These are phyloP conservation scores for Phytophthora cajani DNA, from an alignment of 352 stramenopile genomes.

Conservation along the genomic window DNA sequence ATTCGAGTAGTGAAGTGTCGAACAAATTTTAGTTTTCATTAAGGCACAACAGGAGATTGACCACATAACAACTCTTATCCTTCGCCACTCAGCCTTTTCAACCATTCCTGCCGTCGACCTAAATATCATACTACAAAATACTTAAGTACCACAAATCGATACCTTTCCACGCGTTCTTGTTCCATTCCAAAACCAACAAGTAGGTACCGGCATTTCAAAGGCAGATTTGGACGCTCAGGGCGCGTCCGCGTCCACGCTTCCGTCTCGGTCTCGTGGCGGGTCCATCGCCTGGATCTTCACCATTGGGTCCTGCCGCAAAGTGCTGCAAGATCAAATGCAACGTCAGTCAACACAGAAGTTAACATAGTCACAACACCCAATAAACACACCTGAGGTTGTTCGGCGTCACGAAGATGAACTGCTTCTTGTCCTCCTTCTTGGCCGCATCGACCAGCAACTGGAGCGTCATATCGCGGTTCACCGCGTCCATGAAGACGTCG, in stretches of 20 bases:
- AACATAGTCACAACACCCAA: not conserved
- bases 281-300: slow-evolving; percentile 1
- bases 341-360: not conserved
- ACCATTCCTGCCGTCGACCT: no score
- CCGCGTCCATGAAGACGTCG: not conserved
- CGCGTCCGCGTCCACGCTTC: not conserved
- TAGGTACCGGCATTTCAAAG: not conserved
- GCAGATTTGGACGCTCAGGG: not conserved
- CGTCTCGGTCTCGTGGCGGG: not conserved
- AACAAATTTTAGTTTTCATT: no score
- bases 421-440: not conserved
- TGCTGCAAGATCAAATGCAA: not conserved
- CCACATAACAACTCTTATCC: no score
- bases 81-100: no score
- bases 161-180: no score
- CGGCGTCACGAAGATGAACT: not conserved
- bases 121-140: no score
- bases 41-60: no score
- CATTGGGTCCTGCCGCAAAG: not conserved
- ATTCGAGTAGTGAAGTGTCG: no score
- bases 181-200: no score
- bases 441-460: not conserved
- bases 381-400: not conserved
- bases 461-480: not conserved
- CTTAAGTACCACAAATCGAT: no score